Conservation (phyloP, 2,329 filamentous ascomycete genomes). For the Exophiala bonariae region DNA sequence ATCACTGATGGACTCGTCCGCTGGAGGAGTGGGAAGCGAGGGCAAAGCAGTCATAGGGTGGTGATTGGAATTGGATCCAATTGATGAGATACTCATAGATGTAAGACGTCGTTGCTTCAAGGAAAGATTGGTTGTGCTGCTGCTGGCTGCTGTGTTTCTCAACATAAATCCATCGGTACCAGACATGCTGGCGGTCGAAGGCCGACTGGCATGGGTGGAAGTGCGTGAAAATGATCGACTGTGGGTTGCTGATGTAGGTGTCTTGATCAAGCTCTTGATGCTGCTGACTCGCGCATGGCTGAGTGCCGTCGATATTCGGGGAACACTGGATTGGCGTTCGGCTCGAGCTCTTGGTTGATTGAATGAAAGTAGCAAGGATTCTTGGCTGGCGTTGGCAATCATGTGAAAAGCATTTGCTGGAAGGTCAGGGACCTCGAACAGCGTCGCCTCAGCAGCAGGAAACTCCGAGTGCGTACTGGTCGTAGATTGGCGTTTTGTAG, state of each 20-base stretch:
- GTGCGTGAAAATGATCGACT: slow-evolving; percentile 9
- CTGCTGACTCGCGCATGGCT: slow-evolving; percentile 27
- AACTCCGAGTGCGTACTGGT: slow-evolving; percentile 16
- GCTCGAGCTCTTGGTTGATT: slow-evolving; percentile 6
- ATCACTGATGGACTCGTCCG: slow-evolving; percentile 9
- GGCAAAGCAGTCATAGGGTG: slow-evolving; percentile 17
- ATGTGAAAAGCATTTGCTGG: slow-evolving; percentile 23
- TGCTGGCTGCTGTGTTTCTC: slow-evolving; percentile 5
- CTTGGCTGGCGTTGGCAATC: slow-evolving; percentile 23
- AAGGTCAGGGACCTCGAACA: slow-evolving; percentile 21
- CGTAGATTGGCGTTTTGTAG: slow-evolving; percentile 15
- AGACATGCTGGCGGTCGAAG: slow-evolving; percentile 16
- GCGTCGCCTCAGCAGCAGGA: slow-evolving; percentile 22
- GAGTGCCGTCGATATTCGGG: slow-evolving; percentile 19
- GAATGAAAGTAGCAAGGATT: slow-evolving; percentile 16
- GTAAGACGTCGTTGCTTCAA: slow-evolving; percentile 11
- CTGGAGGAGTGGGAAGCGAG: slow-evolving; percentile 11
- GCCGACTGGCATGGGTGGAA: slow-evolving; percentile 16
- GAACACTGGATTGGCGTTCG: slow-evolving; percentile 21
- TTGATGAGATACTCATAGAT: slow-evolving; percentile 10
- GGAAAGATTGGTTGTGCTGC: slow-evolving; percentile 7
- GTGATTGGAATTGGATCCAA: slow-evolving; percentile 2
- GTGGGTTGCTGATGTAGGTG: slow-evolving; percentile 14
- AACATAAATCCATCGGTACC: slow-evolving; percentile 2
- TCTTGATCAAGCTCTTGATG: slow-evolving; percentile 26